Percentiles rank a stretch among this genome's conserved stretches.
Conservation (phyloP, 73 alveolate species). For the Paramecium bursaria region DNA sequence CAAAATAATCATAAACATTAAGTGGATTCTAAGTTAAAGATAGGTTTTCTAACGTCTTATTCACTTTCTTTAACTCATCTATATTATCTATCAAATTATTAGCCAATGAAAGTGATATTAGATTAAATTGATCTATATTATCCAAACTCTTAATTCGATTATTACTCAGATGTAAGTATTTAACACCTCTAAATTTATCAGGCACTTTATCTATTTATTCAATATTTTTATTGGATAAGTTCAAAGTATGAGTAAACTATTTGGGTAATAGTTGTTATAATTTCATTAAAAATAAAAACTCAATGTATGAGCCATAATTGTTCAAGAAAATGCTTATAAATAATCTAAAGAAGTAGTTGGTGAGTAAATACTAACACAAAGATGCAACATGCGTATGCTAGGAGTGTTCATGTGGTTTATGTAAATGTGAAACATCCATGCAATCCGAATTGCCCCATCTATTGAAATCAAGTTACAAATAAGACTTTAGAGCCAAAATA, state of each 20-base stretch:
- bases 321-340: too few species aligned
- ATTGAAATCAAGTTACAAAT: background rate
- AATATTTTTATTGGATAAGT: background rate
- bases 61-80: background rate
- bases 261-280: background rate
- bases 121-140: slow-evolving; percentile 4
- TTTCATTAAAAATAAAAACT: background rate
- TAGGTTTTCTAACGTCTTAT: slow-evolving; percentile 7
- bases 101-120: background rate
- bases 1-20: slow-evolving; percentile 41
- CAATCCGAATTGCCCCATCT: background rate
- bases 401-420: background rate
- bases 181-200: background rate
- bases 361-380: background rate
- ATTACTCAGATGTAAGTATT: slow-evolving; percentile 11
- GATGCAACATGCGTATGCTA: background rate
- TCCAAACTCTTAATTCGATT: slow-evolving; percentile 7
- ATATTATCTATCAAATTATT: slow-evolving; percentile 27
- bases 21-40: background rate
- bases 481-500: background rate
- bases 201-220: background rate
- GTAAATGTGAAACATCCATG: background rate
- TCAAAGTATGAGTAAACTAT: background rate
- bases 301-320: too few species aligned
- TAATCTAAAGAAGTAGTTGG: background rate